Evolutionary conservation across 1,139 yeast genomes (phyloP), one percentile per base, ranked within the genome.

Genomic region (Candida glucosophila): DNA sequence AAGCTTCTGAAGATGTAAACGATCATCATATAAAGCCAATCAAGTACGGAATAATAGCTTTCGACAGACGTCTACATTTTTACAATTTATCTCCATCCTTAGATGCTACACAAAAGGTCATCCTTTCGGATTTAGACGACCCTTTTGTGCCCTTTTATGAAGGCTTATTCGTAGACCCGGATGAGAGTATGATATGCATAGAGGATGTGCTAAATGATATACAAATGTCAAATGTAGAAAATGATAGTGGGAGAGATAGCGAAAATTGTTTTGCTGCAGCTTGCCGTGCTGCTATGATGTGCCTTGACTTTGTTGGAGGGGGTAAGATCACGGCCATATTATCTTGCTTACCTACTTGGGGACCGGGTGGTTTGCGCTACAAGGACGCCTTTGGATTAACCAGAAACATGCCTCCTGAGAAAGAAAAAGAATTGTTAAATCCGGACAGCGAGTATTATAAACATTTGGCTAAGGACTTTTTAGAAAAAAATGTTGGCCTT

Each of bases 241-340:
- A 55, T 15, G 67, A 63, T 26, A 45, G 44, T 23, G 46, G 55
- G 14, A 59, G 68, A 9, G 77, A 77, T 14, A 49, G 74, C 3
- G 92, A 81, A 37, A 79, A 86, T 0, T 77, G 86, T 17, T 81
- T 72, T 44, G 93, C 95, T 0, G 72, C 83, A 2, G 95, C 94
- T 1, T 54, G 86, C 23, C 65, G 76, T 29, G 73, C 79, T 2
- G 90, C 92, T 0, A 58, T 66, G 41, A 47, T 72, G 35, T 77
- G 88, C n/a, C 58, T 88, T 22, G 67, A 67, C 20, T 49, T 57
- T 15, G 66, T 65, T 19, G 77, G 79, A 1, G 95, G 95, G 30
- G 96, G 96, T 38, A 83, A 88, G 40, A 76, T 88, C 19, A 69
- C 81, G 12, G 68, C 83, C 0, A 52, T 82, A 4, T 57, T 88